Conservation (phyloP, 768 basidiomycete species). For the Termitomyces sp. region DNA sequence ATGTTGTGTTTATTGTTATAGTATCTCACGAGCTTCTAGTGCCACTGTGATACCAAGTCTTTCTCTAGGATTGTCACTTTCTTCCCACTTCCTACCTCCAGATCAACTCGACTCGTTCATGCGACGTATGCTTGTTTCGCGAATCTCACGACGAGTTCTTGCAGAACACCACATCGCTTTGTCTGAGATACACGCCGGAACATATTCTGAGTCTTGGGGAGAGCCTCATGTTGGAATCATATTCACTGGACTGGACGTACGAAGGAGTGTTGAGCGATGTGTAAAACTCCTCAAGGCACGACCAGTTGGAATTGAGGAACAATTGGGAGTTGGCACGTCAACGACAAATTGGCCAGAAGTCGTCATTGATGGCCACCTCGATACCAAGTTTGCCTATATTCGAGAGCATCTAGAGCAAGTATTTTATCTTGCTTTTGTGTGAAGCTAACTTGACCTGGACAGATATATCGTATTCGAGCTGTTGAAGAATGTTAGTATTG, state of each 20-base stretch:
- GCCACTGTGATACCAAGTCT: slow-evolving; percentile 76
- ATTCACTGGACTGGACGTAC: slow-evolving; percentile 66
- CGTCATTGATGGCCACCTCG: slow-evolving; percentile 64
- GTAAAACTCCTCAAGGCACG: slow-evolving; percentile 46
- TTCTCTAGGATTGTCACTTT: slow-evolving; percentile 78
- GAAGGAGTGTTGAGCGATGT: slow-evolving; percentile 68
- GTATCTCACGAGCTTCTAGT: slow-evolving; percentile 28
- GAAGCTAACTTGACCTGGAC: neutral
- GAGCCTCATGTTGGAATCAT: slow-evolving; percentile 82
- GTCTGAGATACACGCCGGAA: slow-evolving; percentile 48
- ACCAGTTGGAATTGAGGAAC: slow-evolving; percentile 38
- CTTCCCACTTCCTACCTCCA: slow-evolving; percentile 71
- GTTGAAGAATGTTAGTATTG: slow-evolving; percentile 73
- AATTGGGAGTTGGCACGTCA: slow-evolving; percentile 18
- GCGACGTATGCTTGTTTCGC: slow-evolving; percentile 85
- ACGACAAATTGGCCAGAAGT: slow-evolving; percentile 53
- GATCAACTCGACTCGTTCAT: slow-evolving; percentile 83
- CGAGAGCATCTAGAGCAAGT: slow-evolving; percentile 80
- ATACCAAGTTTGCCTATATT: slow-evolving; percentile 76
- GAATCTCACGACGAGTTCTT: slow-evolving; percentile 85
- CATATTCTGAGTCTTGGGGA: slow-evolving; percentile 24
- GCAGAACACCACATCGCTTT: slow-evolving; percentile 87
- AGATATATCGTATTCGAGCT: slow-evolving; percentile 87
- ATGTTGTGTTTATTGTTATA: slow-evolving; percentile 3
- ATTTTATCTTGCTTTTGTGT: neutral